phyloP scores from a whole-genome alignment of 805 yeast species.

The Metschnikowia arizonensis region DNA sequence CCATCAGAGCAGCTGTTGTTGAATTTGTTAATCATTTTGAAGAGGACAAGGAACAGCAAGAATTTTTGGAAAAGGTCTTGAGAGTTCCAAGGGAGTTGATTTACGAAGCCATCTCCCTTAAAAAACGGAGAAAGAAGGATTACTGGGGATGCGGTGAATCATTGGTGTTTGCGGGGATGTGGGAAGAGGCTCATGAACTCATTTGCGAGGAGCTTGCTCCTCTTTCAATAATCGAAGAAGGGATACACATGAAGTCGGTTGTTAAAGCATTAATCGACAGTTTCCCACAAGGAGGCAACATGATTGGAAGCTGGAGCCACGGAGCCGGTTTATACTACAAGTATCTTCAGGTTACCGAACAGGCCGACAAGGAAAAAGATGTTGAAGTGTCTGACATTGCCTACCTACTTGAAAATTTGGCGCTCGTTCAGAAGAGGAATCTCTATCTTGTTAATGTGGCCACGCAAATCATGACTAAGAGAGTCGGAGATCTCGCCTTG shows the following conservation, averaged over 20 bases:
- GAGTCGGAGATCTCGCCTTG: constrained; percentile 41
- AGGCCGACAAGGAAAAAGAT: constrained; percentile 13
- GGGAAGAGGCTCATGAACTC: constrained; percentile 60
- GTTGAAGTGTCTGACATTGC: constrained; percentile 25
- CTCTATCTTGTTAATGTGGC: constrained; percentile 35
- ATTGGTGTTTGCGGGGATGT: constrained; percentile 55
- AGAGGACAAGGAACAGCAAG: constrained; percentile 24
- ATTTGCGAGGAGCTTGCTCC: constrained; percentile 69
- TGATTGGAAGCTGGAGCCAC: constrained; percentile 46
- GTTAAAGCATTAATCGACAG: constrained; percentile 37
- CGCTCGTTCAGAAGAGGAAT: constrained; percentile 30
- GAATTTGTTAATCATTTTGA: constrained; percentile 28
- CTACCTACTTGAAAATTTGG: constrained; percentile 44
- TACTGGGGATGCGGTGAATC: constrained; percentile 58
- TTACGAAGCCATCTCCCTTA: constrained; percentile 57
- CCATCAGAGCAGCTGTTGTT: constrained; percentile 37
- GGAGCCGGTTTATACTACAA: constrained; percentile 58
- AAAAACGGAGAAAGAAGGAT: constrained; percentile 47
- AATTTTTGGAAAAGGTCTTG: constrained; percentile 36
- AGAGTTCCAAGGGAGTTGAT: constrained; percentile 47
- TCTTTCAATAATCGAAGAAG: constrained; percentile 51
- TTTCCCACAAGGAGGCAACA: constrained; percentile 41
- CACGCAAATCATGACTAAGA: constrained; percentile 48
- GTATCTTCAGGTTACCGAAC: constrained; percentile 36
- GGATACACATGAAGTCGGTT: constrained; percentile 27